phyloP scores from a whole-genome alignment of 2,329 filamentous ascomycete species.

The Fusarium siculi region DNA sequence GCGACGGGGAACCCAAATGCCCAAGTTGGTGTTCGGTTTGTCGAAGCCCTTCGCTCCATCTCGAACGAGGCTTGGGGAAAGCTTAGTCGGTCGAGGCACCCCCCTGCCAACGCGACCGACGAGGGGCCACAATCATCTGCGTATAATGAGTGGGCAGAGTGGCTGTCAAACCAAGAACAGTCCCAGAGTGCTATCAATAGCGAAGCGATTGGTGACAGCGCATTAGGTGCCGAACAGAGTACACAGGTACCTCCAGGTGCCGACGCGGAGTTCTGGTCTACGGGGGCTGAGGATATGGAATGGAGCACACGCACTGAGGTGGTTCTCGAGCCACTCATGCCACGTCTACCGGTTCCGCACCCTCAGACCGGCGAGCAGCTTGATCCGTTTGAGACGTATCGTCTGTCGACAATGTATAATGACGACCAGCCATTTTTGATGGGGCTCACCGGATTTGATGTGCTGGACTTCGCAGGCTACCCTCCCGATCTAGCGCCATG shows the following conservation, averaged over 20 bases:
- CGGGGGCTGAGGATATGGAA: background rate
- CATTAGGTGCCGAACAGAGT: background rate
- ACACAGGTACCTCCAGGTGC: background rate
- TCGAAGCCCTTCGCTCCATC: background rate
- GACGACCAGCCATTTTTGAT: background rate
- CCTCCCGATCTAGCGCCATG: background rate
- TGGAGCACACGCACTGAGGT: background rate
- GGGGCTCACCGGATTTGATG: background rate
- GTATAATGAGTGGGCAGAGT: background rate
- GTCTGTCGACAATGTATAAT: background rate
- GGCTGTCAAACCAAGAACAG: background rate
- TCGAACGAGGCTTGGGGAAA: background rate
- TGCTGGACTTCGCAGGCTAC: background rate
- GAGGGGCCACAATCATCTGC: background rate
- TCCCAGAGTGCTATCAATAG: rapidly evolving
- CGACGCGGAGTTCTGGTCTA: background rate
- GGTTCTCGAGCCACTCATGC: background rate
- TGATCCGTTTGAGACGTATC: background rate
- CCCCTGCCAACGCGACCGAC: rapidly evolving
- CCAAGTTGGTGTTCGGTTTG: background rate
- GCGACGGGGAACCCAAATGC: background rate
- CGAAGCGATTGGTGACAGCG: rapidly evolving
- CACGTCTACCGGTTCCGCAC: background rate
- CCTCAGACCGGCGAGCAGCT: background rate
- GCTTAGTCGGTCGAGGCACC: background rate